These are phyloP conservation scores for Buddleja alternifolia DNA, from an alignment of 257 asterid species.

Conservation along the genomic window DNA sequence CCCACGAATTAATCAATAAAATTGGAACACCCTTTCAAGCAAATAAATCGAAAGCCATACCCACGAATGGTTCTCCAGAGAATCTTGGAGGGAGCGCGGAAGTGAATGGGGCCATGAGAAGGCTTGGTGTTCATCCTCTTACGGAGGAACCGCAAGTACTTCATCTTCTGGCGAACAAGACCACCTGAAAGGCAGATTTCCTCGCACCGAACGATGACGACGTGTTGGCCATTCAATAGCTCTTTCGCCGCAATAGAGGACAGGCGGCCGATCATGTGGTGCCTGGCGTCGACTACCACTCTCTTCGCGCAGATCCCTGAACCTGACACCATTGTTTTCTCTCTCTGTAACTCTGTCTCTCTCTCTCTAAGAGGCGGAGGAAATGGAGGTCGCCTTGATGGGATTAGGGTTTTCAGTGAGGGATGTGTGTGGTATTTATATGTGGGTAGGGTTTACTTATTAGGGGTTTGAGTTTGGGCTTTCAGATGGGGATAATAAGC, in stretches of 20 bases:
- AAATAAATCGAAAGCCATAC: conserved; percentile 25
- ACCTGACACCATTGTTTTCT: conserved; percentile 48
- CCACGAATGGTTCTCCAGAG: conserved; percentile 62
- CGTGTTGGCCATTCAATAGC: conserved; percentile 53
- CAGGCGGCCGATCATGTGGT: conserved; percentile 57
- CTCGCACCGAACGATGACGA: conserved; percentile 48
- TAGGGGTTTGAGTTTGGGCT: neutral
- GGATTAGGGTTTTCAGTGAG: conserved; percentile 36
- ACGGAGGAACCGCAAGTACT: conserved; percentile 48
- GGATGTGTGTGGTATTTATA: neutral
- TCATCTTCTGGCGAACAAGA: conserved; percentile 62
- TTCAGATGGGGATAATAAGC: too few species aligned
- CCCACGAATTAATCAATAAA: neutral
- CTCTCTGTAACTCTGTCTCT: conserved; percentile 24
- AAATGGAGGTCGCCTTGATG: neutral
- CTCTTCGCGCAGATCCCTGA: conserved; percentile 53
- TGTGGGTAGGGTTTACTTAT: neutral
- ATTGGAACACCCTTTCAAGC: neutral
- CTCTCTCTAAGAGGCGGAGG: conserved; percentile 24
- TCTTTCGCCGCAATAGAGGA: conserved; percentile 52
- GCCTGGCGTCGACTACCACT: conserved; percentile 51
- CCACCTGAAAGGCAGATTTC: conserved; percentile 61
- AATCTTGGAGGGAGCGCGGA: conserved; percentile 60
- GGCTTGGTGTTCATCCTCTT: conserved; percentile 60
- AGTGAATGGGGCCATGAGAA: conserved; percentile 57